Conservation (phyloP, 495 filamentous ascomycete genomes). For the Durotheca rogersii region DNA sequence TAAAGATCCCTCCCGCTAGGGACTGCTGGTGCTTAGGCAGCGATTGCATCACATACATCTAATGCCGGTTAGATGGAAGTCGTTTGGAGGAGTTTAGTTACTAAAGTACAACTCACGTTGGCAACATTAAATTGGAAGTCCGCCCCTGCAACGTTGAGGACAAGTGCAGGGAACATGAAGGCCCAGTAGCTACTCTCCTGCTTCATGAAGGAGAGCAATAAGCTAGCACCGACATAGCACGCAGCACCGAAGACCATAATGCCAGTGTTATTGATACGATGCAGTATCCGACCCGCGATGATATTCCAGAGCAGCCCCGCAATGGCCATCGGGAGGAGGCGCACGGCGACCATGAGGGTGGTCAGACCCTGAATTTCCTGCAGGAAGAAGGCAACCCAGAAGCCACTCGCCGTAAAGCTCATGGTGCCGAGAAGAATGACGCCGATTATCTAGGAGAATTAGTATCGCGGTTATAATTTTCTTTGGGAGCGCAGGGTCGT, state of each 20-base stretch:
- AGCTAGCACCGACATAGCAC: constrained; percentile 44
- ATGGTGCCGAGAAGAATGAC: constrained; percentile 55
- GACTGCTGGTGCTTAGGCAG: constrained; percentile 58
- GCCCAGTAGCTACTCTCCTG: constrained; percentile 55
- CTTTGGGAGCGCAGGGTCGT: too few species aligned
- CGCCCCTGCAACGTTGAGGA: constrained; percentile 56
- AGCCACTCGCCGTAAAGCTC: constrained; percentile 49
- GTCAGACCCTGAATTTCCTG: constrained; percentile 53
- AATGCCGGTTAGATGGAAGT: constrained; percentile 27
- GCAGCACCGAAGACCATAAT: constrained; percentile 51
- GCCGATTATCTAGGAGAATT: constrained; percentile 48
- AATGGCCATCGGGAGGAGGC: constrained; percentile 57
- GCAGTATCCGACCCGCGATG: constrained; percentile 51
- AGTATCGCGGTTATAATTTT: too few species aligned
- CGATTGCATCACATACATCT: constrained; percentile 57
- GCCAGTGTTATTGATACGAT: constrained; percentile 50
- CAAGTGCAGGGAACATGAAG: constrained; percentile 56
- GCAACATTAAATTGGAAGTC: constrained; percentile 64
- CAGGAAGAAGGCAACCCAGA: constrained; percentile 59
- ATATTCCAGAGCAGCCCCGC: constrained; percentile 52
- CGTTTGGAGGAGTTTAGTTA: too few species aligned
- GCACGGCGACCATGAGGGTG: constrained; percentile 54
- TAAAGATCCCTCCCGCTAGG: constrained; percentile 60
- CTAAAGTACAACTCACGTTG: too few species aligned
- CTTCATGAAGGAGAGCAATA: constrained; percentile 46